Evolutionary conservation across 176 grass and related monocot species (phyloP).

Genomic region (Tillandsia leiboldiana): DNA sequence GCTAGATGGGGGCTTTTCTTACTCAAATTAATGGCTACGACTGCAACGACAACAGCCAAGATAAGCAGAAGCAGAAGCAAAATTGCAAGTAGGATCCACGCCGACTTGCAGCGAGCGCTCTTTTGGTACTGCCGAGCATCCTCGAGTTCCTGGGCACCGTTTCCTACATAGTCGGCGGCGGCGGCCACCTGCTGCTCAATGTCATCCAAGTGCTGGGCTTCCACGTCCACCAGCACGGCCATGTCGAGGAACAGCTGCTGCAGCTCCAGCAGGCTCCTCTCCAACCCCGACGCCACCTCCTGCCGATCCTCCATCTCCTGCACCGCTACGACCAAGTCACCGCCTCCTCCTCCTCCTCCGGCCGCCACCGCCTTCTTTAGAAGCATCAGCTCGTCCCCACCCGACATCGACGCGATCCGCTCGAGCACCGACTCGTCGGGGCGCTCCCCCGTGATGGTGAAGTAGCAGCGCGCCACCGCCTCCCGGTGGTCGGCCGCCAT

Average conservation of each 20-base stretch:
- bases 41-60: constrained; percentile 12
- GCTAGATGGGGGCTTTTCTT: not conserved
- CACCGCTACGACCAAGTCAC: not conserved
- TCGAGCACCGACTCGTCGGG: constrained; percentile 13
- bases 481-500: constrained; percentile 26
- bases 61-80: constrained; percentile 23
- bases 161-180: not conserved
- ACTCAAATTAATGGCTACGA: constrained; percentile 16
- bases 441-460: constrained; percentile 22
- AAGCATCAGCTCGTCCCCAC: constrained; percentile 9
- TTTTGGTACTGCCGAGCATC: constrained; percentile 8
- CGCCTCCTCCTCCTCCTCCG: constrained; percentile 7
- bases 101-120: constrained; percentile 8
- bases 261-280: constrained; percentile 27
- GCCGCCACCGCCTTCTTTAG: constrained; percentile 13
- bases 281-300: constrained; percentile 19
- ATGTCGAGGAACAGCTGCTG: constrained; percentile 29
- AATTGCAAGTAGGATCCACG: constrained; percentile 17
- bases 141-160: not conserved
- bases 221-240: constrained; percentile 18
- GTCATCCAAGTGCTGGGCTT: constrained; percentile 15
- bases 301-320: constrained; percentile 29
- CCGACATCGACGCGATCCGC: not conserved
- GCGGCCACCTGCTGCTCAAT: constrained; percentile 20
- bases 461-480: constrained; percentile 22